Evolutionary conservation across 345 rosid species (phyloP).

Genomic region (Eucalyptus decipiens): DNA sequence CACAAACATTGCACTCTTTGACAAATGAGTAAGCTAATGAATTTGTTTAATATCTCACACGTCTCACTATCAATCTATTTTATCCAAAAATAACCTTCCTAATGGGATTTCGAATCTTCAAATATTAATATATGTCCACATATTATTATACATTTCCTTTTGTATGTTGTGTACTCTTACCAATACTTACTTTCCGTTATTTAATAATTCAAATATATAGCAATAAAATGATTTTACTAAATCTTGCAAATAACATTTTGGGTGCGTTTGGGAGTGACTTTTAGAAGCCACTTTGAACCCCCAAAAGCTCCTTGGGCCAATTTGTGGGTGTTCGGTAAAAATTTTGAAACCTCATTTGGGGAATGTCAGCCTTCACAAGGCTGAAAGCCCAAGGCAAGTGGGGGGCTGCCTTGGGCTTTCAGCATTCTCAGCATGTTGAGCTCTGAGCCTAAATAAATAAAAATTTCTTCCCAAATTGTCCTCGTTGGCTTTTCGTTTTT

Average conservation of each 20-base stretch:
- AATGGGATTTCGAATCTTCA: not conserved
- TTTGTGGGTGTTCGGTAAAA: too few species aligned
- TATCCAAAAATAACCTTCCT: not conserved
- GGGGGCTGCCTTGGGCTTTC: too few species aligned
- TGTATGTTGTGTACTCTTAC: not conserved
- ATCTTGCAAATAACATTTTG: not conserved
- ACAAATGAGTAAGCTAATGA: not conserved
- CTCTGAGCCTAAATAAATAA: too few species aligned
- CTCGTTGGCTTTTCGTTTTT: too few species aligned
- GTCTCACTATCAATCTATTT: not conserved
- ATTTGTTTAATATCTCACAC: not conserved
- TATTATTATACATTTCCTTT: not conserved
- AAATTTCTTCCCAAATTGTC: too few species aligned
- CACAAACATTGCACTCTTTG: not conserved
- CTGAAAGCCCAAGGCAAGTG: too few species aligned
- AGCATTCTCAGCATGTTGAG: too few species aligned
- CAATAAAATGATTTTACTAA: not conserved
- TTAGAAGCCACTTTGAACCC: too few species aligned
- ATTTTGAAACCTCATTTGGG: too few species aligned
- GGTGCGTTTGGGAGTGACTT: too few species aligned
- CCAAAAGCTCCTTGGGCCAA: too few species aligned
- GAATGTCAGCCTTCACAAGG: too few species aligned
- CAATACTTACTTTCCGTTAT: not conserved
- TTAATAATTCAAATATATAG: not conserved
- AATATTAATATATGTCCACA: rapidly evolving